Percentiles rank a stretch among this genome's conserved stretches.
Evolutionary conservation across 345 rosid genomes (phyloP).

Genomic region (Salix purpurea): DNA sequence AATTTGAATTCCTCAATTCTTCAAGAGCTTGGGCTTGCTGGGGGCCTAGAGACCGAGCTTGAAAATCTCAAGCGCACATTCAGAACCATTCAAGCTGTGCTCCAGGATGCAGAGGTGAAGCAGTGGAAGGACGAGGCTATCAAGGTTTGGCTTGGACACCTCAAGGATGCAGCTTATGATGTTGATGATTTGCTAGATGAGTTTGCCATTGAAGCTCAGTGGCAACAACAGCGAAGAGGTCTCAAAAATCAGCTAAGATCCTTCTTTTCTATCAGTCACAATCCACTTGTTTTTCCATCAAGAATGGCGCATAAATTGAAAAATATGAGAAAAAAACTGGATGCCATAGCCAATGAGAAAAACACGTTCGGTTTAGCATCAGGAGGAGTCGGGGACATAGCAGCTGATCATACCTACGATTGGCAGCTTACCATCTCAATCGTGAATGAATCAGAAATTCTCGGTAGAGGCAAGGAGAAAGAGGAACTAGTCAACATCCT

Average conservation of each 20-base stretch:
- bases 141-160: not conserved
- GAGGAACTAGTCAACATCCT: not conserved
- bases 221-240: not conserved
- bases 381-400: too few relatives aligned
- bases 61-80: not conserved
- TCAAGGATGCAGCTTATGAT: constrained; percentile 5
- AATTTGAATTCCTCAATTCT: not conserved
- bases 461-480: not conserved
- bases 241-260: not conserved
- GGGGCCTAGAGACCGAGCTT: not conserved
- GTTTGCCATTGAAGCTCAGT: not conserved
- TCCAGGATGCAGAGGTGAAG: constrained; percentile 14
- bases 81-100: constrained; percentile 4
- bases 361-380: not conserved
- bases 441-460: not conserved
- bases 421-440: not conserved
- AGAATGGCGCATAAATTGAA: not conserved
- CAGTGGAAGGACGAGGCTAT: not conserved
- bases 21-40: not conserved
- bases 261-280: not conserved
- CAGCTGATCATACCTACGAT: not conserved
- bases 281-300: not conserved
- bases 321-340: not conserved
- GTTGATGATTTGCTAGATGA: constrained; percentile 8
- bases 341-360: constrained; percentile 2